These are phyloP conservation scores for Heracleum sosnowskyi DNA, from an alignment of 129 eudicot species.

Conservation along the genomic window DNA sequence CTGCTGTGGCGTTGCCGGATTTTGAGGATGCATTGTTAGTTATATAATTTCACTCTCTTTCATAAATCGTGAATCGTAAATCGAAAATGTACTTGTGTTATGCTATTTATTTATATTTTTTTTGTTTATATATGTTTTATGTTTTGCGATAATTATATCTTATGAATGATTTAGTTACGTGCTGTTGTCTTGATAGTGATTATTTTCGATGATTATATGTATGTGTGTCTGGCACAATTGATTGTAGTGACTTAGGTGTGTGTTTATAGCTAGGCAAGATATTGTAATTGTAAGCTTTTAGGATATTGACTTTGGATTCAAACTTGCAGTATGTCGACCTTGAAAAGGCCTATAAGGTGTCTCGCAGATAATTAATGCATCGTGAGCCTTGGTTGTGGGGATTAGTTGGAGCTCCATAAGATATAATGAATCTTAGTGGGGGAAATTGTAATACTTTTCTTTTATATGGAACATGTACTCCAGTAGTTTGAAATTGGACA, in stretches of 20 bases:
- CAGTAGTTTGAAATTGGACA: neutral
- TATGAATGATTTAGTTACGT: too few species aligned
- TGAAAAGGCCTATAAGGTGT: too few species aligned
- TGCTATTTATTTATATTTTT: neutral
- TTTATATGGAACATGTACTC: neutral
- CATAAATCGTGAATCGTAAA: too few species aligned
- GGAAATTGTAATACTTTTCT: neutral
- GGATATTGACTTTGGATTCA: too few species aligned
- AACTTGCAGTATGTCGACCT: too few species aligned
- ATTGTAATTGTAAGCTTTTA: too few species aligned
- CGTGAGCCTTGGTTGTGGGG: neutral
- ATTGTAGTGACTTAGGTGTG: too few species aligned
- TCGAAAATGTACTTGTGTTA: neutral
- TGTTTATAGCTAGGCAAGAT: too few species aligned
- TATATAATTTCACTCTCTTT: neutral
- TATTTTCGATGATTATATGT: too few species aligned
- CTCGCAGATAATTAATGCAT: neutral
- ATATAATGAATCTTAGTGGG: neutral
- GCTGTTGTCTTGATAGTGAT: too few species aligned
- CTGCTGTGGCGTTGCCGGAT: slow-evolving; percentile 56
- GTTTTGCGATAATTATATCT: too few species aligned
- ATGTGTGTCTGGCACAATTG: too few species aligned
- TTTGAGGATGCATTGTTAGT: slow-evolving; percentile 63
- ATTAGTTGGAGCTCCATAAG: neutral
- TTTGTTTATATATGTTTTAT: neutral